phyloP scores from a whole-genome alignment of 2,329 filamentous ascomycete species.

The Alternaria atra region DNA sequence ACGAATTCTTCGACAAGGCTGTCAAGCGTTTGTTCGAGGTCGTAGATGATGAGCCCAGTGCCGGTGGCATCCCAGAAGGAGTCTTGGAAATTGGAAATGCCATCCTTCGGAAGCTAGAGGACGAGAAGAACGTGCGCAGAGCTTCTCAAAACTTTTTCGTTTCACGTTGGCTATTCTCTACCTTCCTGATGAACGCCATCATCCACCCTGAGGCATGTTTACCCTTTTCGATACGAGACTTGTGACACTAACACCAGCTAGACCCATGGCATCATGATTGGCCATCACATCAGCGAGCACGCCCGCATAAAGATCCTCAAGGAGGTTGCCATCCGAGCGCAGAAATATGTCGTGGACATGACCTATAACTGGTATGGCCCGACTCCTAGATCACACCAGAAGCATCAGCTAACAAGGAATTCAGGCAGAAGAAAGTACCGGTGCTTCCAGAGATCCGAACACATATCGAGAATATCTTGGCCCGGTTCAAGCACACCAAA shows the following conservation, averaged over 20 bases:
- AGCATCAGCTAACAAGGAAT: conserved; percentile 33
- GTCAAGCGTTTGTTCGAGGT: conserved; percentile 84
- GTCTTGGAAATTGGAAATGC: conserved; percentile 85
- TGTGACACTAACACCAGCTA: conserved; percentile 50
- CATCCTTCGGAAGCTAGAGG: conserved; percentile 77
- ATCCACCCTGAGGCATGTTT: conserved; percentile 81
- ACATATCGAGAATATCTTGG: conserved; percentile 77
- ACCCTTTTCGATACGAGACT: conserved; percentile 18
- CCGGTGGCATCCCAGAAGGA: conserved; percentile 85
- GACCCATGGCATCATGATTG: conserved; percentile 73
- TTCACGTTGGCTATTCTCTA: conserved; percentile 90
- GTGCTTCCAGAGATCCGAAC: conserved; percentile 69
- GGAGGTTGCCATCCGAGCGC: conserved; percentile 81
- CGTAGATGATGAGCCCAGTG: conserved; percentile 79
- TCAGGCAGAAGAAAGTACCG: conserved; percentile 67
- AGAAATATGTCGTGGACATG: conserved; percentile 81
- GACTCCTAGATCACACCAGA: conserved; percentile 26
- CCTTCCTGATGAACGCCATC: conserved; percentile 83
- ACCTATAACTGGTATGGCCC: conserved; percentile 70
- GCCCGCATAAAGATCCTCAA: conserved; percentile 78
- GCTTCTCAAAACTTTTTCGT: conserved; percentile 82
- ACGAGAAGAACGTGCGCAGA: conserved; percentile 74
- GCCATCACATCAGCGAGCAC: conserved; percentile 92
- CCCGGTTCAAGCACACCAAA: conserved; percentile 63
- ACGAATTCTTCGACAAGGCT: conserved; percentile 87